Conservation (phyloP, 176 grass and related monocot species). For the Hsuehochloa calcarea region DNA sequence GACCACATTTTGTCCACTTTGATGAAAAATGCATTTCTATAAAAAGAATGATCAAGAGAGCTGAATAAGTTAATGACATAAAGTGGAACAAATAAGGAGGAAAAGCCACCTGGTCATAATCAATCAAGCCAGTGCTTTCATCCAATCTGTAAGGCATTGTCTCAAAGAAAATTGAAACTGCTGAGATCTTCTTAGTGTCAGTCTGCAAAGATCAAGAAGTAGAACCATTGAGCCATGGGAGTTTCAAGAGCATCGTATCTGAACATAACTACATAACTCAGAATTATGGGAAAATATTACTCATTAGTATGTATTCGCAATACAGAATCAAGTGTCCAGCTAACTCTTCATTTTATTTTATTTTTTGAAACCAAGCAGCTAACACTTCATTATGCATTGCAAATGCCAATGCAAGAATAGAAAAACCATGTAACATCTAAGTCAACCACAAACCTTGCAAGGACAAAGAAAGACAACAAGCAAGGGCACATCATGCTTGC, state of each 20-base stretch:
- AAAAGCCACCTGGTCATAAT: constrained; percentile 83
- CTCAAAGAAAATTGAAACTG: constrained; percentile 97
- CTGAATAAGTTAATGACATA: background rate
- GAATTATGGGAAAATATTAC: background rate
- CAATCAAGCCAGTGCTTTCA: constrained; percentile 98
- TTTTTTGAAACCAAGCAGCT: background rate
- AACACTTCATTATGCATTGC: constrained; percentile 14
- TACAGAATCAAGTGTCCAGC: constrained; percentile 11
- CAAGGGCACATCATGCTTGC: constrained; percentile 10
- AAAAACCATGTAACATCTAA: constrained; percentile 21
- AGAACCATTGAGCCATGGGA: constrained; percentile 31
- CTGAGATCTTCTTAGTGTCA: constrained; percentile 99
- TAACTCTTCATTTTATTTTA: constrained; percentile 19
- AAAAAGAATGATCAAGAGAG: background rate
- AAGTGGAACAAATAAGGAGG: constrained; percentile 7
- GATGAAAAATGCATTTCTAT: background rate
- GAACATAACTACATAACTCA: constrained; percentile 21
- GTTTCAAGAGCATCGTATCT: background rate
- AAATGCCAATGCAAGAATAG: constrained; percentile 7
- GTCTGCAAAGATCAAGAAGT: constrained; percentile 65
- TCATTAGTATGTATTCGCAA: background rate
- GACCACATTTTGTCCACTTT: background rate
- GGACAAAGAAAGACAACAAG: constrained; percentile 14
- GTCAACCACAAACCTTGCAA: background rate
- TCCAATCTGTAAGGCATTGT: constrained; percentile 99